Evolutionary conservation across 306 rosid species (phyloP), one percentile per base, ranked within the genome.

Genomic region (Leucaena leucocephala): DNA sequence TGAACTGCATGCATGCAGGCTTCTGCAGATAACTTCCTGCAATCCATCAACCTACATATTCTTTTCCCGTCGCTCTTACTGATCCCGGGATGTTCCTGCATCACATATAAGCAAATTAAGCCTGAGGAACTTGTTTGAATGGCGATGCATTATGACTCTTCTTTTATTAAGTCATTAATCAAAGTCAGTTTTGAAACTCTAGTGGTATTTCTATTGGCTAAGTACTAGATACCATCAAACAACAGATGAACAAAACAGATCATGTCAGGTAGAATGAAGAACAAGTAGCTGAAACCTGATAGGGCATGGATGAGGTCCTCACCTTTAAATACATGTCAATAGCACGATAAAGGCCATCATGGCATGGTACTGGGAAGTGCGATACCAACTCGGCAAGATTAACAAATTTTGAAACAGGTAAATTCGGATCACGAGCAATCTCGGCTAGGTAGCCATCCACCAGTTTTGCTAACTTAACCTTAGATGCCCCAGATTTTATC

Each of bases 1-100:
- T 95, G 98, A 68, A 92, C 89, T 0, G 98, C 98, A 21, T 92
- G 98, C 91, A 91, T 88, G 89, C 98, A 91, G 16, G 97, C 98
- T 35, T 91, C 97, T 55, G 87, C 86, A 7, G 98, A 92, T 70
- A 95, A 77, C 87, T 89, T 95, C 78, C 89, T 80, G 90, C 98
- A 92, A 85, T 92, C 93, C 98, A 92, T 95, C 82, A 95, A 77
- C 79, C 87, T 86, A 49, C 98, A 95, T 80, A 95, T 87, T 85
- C 84, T 89, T 85, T 95, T 95, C 83, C 83, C 88, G 82, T 91
- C 98, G 6, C 92, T 89, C 89, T 95, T 95, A 82, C 88, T 83
- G 81, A 95, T 95, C 54, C 91, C 97, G 0, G 98, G 91, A 78
- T 92, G 98, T 77, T 88, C 97, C 98, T 94, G 95, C 82, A 82